Evolutionary conservation across 192 early-diverging fungal species (phyloP), one percentile per base, ranked within the genome.

Genomic region (Entomortierella chlamydospora): DNA sequence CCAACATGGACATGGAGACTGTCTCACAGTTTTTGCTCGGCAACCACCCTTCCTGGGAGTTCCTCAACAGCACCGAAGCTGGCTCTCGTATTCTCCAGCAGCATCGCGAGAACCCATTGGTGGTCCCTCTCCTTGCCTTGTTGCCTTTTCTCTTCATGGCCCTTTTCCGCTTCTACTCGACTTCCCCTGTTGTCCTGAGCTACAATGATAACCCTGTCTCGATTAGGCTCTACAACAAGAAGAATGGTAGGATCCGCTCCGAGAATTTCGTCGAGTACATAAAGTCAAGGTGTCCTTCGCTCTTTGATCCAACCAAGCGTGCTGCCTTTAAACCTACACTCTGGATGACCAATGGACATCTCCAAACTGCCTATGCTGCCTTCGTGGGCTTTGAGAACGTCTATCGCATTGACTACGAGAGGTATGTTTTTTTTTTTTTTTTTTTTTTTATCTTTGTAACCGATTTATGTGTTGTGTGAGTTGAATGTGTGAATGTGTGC

Each of bases 291-390:
- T 79, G 76, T 45, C 76, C 76, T n/a, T 68, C 76, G 12, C 76
- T 79, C 51, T 61, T 49, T 20, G 76, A 79, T 45, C 67, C 58
- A 17, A 50, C 50, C 64, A 66, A 56, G 39, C 47, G 57, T n/a
- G 72, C 76, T 0, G 31, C 65, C 30, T 79, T 66, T 57, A 70
- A 58, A 45, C 94, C 96, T 4, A 93, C 93, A 11, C 68, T 76
- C 23, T 93, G 88, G 72, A 86, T 99, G 43, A 84, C 83, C 49
- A 91, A 86, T 42, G 92, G 93, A 13, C 92, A 97, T 79, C 45
- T 94, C 37, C 95, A 96, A 73, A 96, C 95, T n/a, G 82, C 87
- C 33, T 89, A 84, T 60, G 90, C 91, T 43, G 83, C 90, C 42
- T 72, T 87, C 18, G 73, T 61, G 58, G 72, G 79, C 59, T 77